A percentile compares a stretch with the other conserved stretches of the same genome.
Evolutionary conservation across 1,139 yeast species (phyloP).

Genomic region (Pichia sp.): DNA sequence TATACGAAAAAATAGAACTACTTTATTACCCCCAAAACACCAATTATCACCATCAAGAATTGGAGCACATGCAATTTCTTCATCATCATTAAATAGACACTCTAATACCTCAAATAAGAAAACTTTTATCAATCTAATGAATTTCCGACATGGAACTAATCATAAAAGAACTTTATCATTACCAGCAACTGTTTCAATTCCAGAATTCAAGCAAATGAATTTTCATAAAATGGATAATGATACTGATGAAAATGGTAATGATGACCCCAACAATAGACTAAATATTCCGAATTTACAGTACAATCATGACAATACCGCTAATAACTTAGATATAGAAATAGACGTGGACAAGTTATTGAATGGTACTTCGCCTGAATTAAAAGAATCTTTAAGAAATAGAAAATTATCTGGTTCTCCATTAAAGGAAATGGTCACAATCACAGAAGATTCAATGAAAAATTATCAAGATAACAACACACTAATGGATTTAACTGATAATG

Average conservation of each 20-base stretch:
- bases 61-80: constrained; percentile 68
- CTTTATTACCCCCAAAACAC: constrained; percentile 32
- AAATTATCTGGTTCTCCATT: constrained; percentile 7
- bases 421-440: constrained; percentile 2
- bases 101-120: constrained; percentile 13
- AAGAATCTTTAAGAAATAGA: background rate
- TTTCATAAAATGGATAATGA: constrained; percentile 6
- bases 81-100: constrained; percentile 37
- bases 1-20: constrained; percentile 16
- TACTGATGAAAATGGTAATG: background rate
- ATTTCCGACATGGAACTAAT: constrained; percentile 24
- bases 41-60: constrained; percentile 64
- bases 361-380: background rate
- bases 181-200: constrained; percentile 30
- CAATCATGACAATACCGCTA: background rate
- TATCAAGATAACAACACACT: constrained; percentile 1
- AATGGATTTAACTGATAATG: background rate
- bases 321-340: background rate
- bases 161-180: constrained; percentile 27
- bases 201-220: constrained; percentile 21
- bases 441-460: background rate
- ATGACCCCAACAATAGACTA: background rate
- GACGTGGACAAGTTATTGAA: constrained; percentile 7
- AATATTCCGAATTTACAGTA: background rate
- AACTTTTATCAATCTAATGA: constrained; percentile 10